Evolutionary conservation across 192 early-diverging fungal species (phyloP).

Genomic region (Coemansia sp.): DNA sequence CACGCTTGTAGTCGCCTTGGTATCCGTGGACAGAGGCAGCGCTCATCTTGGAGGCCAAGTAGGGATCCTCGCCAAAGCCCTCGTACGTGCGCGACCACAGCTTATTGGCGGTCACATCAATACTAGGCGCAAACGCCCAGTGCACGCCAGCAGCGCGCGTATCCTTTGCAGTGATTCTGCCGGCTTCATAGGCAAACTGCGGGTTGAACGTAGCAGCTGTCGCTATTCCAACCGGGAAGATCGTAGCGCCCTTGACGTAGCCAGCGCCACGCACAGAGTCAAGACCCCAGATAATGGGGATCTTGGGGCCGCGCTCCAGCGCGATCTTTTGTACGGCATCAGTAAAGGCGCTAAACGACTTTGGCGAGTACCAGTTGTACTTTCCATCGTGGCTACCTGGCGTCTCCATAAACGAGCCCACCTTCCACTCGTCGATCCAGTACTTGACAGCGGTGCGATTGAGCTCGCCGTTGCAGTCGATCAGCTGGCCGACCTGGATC

Average conservation of each 20-base stretch:
- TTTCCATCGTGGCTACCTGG: constrained; percentile 57
- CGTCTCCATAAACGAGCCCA: constrained; percentile 63
- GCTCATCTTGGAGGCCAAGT: constrained; percentile 56
- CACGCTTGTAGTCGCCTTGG: constrained; percentile 67
- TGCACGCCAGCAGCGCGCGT: constrained; percentile 62
- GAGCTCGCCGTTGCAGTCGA: constrained; percentile 55
- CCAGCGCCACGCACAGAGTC: constrained; percentile 67
- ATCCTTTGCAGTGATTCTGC: constrained; percentile 62
- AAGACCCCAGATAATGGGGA: constrained; percentile 66
- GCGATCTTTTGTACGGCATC: constrained; percentile 59
- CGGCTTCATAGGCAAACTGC: constrained; percentile 56
- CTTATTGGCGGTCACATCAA: constrained; percentile 61
- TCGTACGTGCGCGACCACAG: constrained; percentile 59
- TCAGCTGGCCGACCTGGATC: constrained; percentile 58
- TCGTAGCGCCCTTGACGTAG: constrained; percentile 58
- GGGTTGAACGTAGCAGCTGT: constrained; percentile 63
- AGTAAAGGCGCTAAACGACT: constrained; percentile 53
- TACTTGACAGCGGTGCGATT: constrained; percentile 55
- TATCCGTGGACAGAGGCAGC: constrained; percentile 55
- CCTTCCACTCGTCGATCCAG: constrained; percentile 58
- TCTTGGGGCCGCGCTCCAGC: constrained; percentile 36
- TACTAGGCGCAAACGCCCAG: constrained; percentile 62
- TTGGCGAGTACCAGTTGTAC: constrained; percentile 55
- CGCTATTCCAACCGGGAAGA: constrained; percentile 62
- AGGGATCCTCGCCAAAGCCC: constrained; percentile 63